Base-by-base conservation (phyloP, 1,139 yeast species). In the Lodderomyces orthopsilosis region DNA sequence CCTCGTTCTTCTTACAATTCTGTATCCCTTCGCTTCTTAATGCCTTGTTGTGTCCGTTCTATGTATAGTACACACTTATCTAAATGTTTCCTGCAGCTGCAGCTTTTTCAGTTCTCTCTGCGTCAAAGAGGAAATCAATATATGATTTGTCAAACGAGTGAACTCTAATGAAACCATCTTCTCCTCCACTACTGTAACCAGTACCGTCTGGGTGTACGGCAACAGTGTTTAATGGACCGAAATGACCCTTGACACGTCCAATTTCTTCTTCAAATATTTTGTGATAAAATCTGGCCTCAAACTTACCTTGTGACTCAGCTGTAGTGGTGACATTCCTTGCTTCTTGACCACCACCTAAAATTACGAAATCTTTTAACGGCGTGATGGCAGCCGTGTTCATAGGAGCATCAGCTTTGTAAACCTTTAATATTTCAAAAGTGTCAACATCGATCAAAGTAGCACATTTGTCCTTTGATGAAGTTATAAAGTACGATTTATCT, bases 321-420 rank as follows among this genome's bases (percentile, higher is more conserved):
- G 98, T 90, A 23, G 98, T 93, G 38, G 99, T 93, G 63, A 93
- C 99, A 66, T 91, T 95, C 68, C 91, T 82, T 35, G 98, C 98
- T 63, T 91, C 98, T 74, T 93, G 98, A 81, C 99, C 99, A 70
- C 99, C 99, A 45, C 98, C 98, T 52, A 94, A 77, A 44, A 93
- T 85, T 50, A 93, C 88, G 62, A 85, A 91, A 62, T 93, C 94
- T 70, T 94, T 93, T 46, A 82, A 74, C 22, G 98, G 93, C 8
- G 98, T 91, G 54, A 93, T 85, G 51, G 96, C 85, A 22, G 98
- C 98, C 28, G 96, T 82, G 73, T 94, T 94, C 78, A 94, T 79
- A 46, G 98, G 97, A 41, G 96, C 91, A 63, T 90, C 97, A 7
- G 96, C 85, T 57, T 77, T 79, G 66, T 77, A 93, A 22, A 81